Evolutionary conservation across 371 early-diverging fungal genomes (phyloP).

Genomic region (Gilbertella persicaria): DNA sequence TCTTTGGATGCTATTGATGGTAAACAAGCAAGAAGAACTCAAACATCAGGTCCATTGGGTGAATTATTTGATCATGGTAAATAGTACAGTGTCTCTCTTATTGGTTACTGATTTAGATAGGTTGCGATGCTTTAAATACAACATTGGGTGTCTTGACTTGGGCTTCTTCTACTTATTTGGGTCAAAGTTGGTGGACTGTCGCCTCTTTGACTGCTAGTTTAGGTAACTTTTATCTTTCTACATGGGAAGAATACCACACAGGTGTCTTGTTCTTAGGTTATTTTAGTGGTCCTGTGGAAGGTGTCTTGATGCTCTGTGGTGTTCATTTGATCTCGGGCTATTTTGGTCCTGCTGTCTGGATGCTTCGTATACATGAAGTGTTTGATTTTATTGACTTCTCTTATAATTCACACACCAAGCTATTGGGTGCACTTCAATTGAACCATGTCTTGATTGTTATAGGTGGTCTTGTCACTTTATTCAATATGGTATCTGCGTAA

Average conservation of each 20-base stretch:
- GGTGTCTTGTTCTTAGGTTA: conserved; percentile 88
- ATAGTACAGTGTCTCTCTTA: neutral
- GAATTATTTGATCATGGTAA: conserved; percentile 92
- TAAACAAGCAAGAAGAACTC: conserved; percentile 96
- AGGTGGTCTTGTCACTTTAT: conserved; percentile 56
- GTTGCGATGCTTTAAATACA: conserved; percentile 92
- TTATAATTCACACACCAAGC: conserved; percentile 20
- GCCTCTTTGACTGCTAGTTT: conserved; percentile 59
- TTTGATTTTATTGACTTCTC: conserved; percentile 27
- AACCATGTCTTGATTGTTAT: conserved; percentile 64
- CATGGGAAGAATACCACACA: conserved; percentile 97
- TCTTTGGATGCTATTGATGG: conserved; percentile 98
- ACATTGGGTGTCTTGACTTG: conserved; percentile 62
- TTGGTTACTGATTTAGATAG: conserved; percentile 29
- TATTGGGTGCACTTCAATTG: conserved; percentile 56
- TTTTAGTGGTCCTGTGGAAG: conserved; percentile 97
- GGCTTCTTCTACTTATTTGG: conserved; percentile 70
- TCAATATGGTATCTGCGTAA: conserved; percentile 64
- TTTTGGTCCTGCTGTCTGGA: conserved; percentile 48
- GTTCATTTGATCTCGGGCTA: conserved; percentile 70
- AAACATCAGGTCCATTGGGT: conserved; percentile 89
- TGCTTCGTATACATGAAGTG: conserved; percentile 34
- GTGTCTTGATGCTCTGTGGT: conserved; percentile 74
- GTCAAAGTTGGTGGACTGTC: conserved; percentile 79
- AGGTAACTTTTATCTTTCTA: conserved; percentile 89